Base-by-base conservation (phyloP, 352 stramenopile genomes). In the Elongisporangium undulatum region DNA sequence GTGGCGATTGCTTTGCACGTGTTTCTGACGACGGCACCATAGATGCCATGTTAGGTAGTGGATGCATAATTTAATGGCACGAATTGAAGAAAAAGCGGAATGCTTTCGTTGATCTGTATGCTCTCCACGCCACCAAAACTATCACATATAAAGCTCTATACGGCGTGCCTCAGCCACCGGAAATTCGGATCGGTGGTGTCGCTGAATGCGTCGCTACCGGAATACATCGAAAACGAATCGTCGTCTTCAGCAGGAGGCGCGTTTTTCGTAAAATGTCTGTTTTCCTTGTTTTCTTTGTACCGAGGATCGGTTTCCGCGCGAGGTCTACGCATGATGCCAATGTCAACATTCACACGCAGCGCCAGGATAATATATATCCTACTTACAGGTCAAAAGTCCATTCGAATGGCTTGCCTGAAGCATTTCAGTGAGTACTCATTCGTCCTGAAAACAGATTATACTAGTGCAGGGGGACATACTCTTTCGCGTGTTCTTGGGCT, bases 351-450 rank as follows among this genome's bases (percentile, higher is more conserved):
- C 26, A 34, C 26, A 34, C 26, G 4, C 26, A 34, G 26, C 8
- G 8, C 26, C 26, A 34, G n/a, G 26, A 34, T 34, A 34, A 34
- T 8, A 34, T 2, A 41, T 41, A 1, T 15, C 5, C 29, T 15
- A 41, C 68, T 60, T 67, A 89, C 82, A 75, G 24, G 24, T 82
- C 77, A 50, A 89, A 87, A 54, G 83, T 88, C 82, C 79, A 89
- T 55, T 87, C 77, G 38, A 80, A 86, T 10, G 53, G 48, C 19
- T 60, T 50, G 23, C 39, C 49, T n/a, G 24, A 45, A n/a, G 52
- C 29, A 41, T 9, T 41, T 13, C 29, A 41, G 9, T 41, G 29
- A 41, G 29, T 41, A 15, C 4, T 41, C 13, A 9, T 15, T 15
- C 5, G 29, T 13, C 29, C 29, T 15, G 8, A 41, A 41, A 4